Conservation (phyloP, 257 asterid species). For the Handroanthus guayacan region DNA sequence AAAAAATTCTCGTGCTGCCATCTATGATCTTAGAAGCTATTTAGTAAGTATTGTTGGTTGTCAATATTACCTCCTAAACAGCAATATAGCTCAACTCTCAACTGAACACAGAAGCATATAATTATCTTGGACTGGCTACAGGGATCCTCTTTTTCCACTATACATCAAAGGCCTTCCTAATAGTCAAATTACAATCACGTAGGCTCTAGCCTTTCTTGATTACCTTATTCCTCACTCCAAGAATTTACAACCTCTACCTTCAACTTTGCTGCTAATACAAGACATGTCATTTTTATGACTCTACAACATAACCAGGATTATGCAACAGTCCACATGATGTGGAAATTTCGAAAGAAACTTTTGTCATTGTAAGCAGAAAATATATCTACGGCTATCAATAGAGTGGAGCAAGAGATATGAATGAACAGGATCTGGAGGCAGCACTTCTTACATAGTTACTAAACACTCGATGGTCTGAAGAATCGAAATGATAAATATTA, state of each 20-base stretch:
- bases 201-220: constrained; percentile 17
- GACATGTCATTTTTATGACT: constrained; percentile 3
- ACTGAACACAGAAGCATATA: neutral
- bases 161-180: neutral
- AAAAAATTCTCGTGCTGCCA: constrained; percentile 1
- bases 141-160: neutral
- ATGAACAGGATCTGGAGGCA: constrained; percentile 23
- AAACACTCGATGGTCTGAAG: constrained; percentile 21
- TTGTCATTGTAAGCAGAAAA: constrained; percentile 9
- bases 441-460: constrained; percentile 13
- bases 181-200: neutral
- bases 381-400: constrained; percentile 18
- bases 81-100: constrained; percentile 1
- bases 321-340: neutral
- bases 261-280: constrained; percentile 3
- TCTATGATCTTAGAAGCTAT: neutral
- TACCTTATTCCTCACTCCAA: constrained; percentile 15
- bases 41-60: neutral
- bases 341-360: constrained; percentile 14
- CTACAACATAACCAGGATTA: constrained; percentile 8
- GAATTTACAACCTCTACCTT: neutral
- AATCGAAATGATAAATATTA: constrained; percentile 12
- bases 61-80: constrained; percentile 8
- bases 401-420: constrained; percentile 13
- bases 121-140: neutral